Evolutionary conservation across 768 basidiomycete genomes (phyloP), one percentile per base, ranked within the genome.

Genomic region (Suillus brevipes): DNA sequence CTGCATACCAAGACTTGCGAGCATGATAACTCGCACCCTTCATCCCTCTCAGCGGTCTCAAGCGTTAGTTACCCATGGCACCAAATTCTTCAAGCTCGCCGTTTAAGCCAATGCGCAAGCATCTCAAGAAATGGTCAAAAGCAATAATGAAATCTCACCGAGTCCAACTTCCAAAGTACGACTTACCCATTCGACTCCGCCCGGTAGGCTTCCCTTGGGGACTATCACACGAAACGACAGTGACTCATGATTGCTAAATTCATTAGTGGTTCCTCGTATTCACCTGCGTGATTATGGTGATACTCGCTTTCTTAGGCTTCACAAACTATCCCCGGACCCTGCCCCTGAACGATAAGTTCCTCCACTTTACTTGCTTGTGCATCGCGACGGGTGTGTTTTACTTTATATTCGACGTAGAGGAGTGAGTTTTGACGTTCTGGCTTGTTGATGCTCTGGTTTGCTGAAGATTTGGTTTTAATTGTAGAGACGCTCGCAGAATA

Each of bases 341-440:
- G 28, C 91, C 90, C 1, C 72, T 94, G 20, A 91, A 92, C 72
- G 89, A 90, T 83, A 93, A 93, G 76, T 73, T 94, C 18, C 77
- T 93, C 34, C 93, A 91, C 71, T 92, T 95, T 72, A 69, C 90
- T 13, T 93, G 91, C 74, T 89, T 95, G 64, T 81, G 81, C 62
- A 66, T 91, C 31, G 91, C 92, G 2, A 95, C 92, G 0, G 87
- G 78, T 4, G 85, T 94, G 7, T 94, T 94, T 75, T 95, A 93
- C 77, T 94, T 94, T 71, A 91, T 94, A 56, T 83, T 92, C 40
- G 93, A 95, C 70, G 88, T 93, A 10, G 93, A 95, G 65, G 93
- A 95, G 92, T 95, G 69, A 74, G 90, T 78, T 36, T 49, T 56
- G 16, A 4, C 10, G 36, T 28, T 40, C 52, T 31, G 43, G 14